A percentile compares a stretch with the other conserved stretches of the same genome.
phyloP scores from a whole-genome alignment of 129 eudicot genomes.

The Flaveria trinervia region DNA sequence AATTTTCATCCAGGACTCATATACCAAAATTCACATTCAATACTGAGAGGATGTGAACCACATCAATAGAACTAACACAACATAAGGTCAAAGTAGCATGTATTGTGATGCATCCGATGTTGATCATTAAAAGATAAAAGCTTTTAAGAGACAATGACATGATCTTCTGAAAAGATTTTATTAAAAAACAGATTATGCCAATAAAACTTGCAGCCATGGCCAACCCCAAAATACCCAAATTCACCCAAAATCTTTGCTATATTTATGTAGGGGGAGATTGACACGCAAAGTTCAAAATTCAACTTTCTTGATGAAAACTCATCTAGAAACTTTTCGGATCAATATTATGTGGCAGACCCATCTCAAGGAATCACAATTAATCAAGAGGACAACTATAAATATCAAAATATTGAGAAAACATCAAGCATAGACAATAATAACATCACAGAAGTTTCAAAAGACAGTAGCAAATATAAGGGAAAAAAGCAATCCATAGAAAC shows the following conservation, averaged over 20 bases:
- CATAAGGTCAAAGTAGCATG: too few species aligned
- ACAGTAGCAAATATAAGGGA: slow-evolving; percentile 34
- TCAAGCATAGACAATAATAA: slow-evolving; percentile 18
- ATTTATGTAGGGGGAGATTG: slow-evolving; percentile 42
- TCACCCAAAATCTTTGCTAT: slow-evolving; percentile 7
- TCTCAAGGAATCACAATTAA: slow-evolving; percentile 35
- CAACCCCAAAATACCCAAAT: too few species aligned
- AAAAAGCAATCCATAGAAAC: neutral
- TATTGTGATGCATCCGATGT: too few species aligned
- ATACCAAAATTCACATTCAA: too few species aligned
- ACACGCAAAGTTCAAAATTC: slow-evolving; percentile 17
- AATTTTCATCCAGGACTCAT: too few species aligned
- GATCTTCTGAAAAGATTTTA: too few species aligned
- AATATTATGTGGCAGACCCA: slow-evolving; percentile 49
- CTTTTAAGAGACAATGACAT: too few species aligned
- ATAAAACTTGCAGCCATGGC: too few species aligned
- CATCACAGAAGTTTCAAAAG: neutral
- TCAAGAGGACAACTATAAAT: slow-evolving; percentile 53
- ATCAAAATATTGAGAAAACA: slow-evolving; percentile 49
- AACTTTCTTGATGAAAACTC: slow-evolving; percentile 53
- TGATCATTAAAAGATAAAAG: too few species aligned
- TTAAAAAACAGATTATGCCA: too few species aligned
- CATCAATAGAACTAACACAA: too few species aligned
- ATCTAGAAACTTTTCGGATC: slow-evolving; percentile 34
- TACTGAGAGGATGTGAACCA: too few species aligned